A percentile compares a stretch with the other conserved stretches of the same genome.
These are phyloP conservation scores for Paecilomyces fulvus DNA, from an alignment of 2,329 filamentous ascomycete species.

Conservation along the genomic window DNA sequence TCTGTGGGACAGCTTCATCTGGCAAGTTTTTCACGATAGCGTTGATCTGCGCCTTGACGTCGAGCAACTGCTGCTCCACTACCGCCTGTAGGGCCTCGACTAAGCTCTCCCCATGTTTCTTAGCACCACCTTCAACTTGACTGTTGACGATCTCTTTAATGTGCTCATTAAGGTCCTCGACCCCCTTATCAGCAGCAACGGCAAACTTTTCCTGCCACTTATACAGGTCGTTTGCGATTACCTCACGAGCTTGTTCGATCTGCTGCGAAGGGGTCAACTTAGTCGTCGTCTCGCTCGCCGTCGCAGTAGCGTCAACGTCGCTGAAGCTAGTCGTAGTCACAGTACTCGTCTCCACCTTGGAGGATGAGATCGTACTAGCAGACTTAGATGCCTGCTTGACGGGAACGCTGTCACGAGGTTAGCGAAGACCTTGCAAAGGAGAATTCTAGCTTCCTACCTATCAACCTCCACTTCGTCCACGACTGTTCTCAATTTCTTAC, in stretches of 20 bases:
- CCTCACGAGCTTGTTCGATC: conserved; percentile 44
- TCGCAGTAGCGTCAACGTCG: conserved; percentile 16
- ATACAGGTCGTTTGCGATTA: conserved; percentile 68
- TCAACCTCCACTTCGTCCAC: conserved; percentile 49
- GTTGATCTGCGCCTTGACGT: conserved; percentile 60
- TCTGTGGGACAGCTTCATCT: conserved; percentile 46
- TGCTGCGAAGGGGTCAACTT: conserved; percentile 38
- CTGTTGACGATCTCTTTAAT: conserved; percentile 63
- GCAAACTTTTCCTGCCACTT: conserved; percentile 86
- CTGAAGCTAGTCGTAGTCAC: conserved; percentile 16
- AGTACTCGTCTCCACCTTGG: conserved; percentile 7
- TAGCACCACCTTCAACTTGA: conserved; percentile 58
- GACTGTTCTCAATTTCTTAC: conserved; percentile 53
- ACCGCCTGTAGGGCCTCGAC: conserved; percentile 61
- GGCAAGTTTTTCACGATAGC: conserved; percentile 47
- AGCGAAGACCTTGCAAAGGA: background rate
- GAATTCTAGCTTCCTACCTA: conserved; percentile 20
- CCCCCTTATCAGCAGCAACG: conserved; percentile 73
- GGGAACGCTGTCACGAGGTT: background rate
- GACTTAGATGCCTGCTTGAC: background rate
- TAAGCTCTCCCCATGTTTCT: conserved; percentile 37
- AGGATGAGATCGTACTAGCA: background rate
- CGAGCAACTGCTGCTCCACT: conserved; percentile 53
- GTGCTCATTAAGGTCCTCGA: conserved; percentile 56
- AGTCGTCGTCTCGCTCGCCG: conserved; percentile 16